Conservation (phyloP, 2,329 filamentous ascomycete genomes). For the Tolypocladium tundrense region DNA sequence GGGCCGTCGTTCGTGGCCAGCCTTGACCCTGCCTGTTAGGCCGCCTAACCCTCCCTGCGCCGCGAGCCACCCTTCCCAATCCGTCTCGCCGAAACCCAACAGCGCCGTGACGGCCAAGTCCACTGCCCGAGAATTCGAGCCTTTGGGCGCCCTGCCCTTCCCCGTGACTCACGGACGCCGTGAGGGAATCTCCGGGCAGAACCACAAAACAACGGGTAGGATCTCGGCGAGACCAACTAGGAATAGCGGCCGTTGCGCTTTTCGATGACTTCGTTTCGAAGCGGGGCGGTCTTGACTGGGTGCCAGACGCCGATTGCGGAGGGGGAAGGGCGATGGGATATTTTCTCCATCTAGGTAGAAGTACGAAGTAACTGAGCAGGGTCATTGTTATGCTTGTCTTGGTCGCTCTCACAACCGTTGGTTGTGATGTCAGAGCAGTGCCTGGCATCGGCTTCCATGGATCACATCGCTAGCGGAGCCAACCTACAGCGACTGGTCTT, state of each 20-base stretch:
- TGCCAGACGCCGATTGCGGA: not conserved
- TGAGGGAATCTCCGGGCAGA: not conserved
- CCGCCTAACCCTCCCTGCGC: not conserved
- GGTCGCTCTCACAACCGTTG: not conserved
- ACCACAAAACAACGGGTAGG: not conserved
- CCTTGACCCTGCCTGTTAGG: not conserved
- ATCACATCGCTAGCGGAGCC: not conserved
- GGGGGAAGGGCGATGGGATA: no score
- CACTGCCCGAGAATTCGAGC: not conserved
- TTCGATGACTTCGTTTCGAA: not conserved
- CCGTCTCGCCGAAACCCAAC: slow-evolving; percentile 4
- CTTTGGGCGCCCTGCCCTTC: not conserved
- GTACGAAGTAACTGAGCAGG: not conserved
- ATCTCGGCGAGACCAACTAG: slow-evolving; percentile 5
- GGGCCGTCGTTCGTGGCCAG: not conserved
- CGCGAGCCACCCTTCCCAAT: not conserved
- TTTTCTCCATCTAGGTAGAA: not conserved
- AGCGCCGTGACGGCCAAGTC: not conserved
- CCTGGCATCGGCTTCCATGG: not conserved
- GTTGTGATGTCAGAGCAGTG: no score
- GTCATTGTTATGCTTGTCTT: not conserved
- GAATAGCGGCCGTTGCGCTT: not conserved
- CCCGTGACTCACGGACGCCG: not conserved
- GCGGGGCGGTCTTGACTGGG: not conserved
- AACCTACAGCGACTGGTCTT: not conserved